Base-by-base conservation (phyloP, 2,329 filamentous ascomycete species). In the Trichoderma sp. region DNA sequence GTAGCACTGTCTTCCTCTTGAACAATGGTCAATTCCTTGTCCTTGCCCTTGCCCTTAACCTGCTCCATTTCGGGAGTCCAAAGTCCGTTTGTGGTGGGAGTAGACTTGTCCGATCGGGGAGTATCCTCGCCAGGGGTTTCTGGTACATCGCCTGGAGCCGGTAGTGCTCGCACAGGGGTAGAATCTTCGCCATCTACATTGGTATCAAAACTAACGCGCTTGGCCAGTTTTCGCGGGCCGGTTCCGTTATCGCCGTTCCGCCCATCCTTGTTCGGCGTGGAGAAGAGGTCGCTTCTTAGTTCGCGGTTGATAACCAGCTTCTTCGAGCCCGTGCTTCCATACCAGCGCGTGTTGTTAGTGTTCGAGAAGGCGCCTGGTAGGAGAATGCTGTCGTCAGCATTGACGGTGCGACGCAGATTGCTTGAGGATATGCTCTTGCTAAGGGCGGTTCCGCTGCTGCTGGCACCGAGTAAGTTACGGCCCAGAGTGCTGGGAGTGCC, bases 171-270 rank as follows among this genome's bases (percentile, higher is more conserved):
- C 34, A 80, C 75, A 17, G 81, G 79, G 6, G 81, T 79, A 3
- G 75, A 77, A 4, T 82, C 79, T 4, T 82, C 81, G 11, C 71
- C 73, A 4, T 82, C 80, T 5, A 79, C 85, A 76, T 87, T 88
- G 4, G 91, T 90, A 78, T 97, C 94, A 77, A 98, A 99, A 83
- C 94, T 98, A 67, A 99, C 96, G 68, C 92, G 91, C 85, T 97
- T 98, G 74, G 91, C 91, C 53, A 93, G 82, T 77, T 90, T 90
- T 67, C 86, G 84, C 36, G 73, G 84, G 79, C 73, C 86, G 81
- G 61, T 80, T 71, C 57, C 81, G 76, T 74, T 73, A 15, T 86
- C 86, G 23, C 79, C 76, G 2, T 78, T 73, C 17, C 81, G 77
- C 76, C 84, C 86, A 43, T 87, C 85, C 78, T 86, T 89, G 68